Conservation (phyloP, 805 yeast species). For the Starmerella lactis-condensi region DNA sequence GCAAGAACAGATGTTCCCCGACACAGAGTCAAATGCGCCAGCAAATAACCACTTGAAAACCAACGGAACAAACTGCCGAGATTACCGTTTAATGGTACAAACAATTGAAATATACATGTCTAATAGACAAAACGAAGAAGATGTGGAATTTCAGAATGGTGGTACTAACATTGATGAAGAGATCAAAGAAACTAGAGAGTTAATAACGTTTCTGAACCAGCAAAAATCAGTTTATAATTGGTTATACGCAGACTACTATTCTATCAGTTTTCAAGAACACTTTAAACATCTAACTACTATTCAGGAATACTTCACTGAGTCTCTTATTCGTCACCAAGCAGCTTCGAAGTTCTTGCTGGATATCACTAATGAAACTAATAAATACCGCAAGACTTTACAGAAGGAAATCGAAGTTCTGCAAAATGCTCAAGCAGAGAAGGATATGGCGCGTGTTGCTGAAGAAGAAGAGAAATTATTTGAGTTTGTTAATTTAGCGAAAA, state of each 20-base stretch:
- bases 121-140: neutral
- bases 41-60: neutral
- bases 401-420: neutral
- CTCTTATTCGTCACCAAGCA: constrained; percentile 2
- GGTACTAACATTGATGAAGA: neutral
- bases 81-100: constrained; percentile 2
- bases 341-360: constrained; percentile 3
- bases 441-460: constrained; percentile 1
- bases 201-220: neutral
- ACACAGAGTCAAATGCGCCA: constrained; percentile 1
- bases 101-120: neutral
- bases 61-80: constrained; percentile 2
- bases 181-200: neutral
- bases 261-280: neutral
- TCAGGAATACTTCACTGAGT: neutral
- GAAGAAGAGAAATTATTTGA: constrained; percentile 6
- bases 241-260: constrained; percentile 2
- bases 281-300: neutral
- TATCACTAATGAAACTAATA: constrained; percentile 2
- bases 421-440: no score
- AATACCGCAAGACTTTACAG: neutral
- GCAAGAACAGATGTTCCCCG: neutral
- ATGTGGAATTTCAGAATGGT: neutral
- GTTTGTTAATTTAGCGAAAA: constrained; percentile 3
- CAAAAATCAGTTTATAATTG: neutral